These are phyloP conservation scores for Lachnellula subtilissima DNA, from an alignment of 2,329 filamentous ascomycete genomes.

Conservation along the genomic window DNA sequence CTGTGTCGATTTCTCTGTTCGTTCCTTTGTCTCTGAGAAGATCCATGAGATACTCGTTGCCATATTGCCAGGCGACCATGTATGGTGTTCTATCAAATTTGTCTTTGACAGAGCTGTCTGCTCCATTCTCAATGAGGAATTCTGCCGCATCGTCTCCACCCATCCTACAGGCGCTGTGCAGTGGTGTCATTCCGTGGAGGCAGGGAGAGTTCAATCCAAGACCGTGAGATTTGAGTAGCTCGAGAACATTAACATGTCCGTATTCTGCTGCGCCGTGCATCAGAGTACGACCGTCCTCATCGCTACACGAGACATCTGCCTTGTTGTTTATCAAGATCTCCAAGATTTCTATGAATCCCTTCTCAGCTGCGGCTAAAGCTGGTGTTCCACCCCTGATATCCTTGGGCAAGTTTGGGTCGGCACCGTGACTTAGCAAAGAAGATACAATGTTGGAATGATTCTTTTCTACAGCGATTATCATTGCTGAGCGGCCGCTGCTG, in stretches of 20 bases:
- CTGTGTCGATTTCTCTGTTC: background rate
- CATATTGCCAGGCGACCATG: conserved; percentile 14
- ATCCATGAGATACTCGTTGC: conserved; percentile 5
- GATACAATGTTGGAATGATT: conserved; percentile 5
- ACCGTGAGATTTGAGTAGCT: background rate
- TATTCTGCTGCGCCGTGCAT: conserved; percentile 12
- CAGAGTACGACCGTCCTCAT: conserved; percentile 11
- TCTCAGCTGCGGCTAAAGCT: conserved; percentile 7
- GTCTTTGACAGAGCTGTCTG: conserved; percentile 5
- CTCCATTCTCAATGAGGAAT: conserved; percentile 7
- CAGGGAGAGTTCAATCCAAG: conserved; percentile 3
- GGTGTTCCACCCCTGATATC: conserved; percentile 6
- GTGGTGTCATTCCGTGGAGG: conserved; percentile 13
- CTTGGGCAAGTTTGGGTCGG: conserved; percentile 4
- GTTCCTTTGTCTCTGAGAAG: background rate
- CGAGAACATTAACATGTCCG: conserved; percentile 1
- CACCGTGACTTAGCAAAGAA: conserved; percentile 2
- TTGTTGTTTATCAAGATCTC: background rate
- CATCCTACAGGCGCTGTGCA: conserved; percentile 13
- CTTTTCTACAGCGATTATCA: conserved; percentile 6
- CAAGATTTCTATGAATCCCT: conserved; percentile 3
- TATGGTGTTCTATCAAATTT: conserved; percentile 8
- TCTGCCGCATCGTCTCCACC: conserved; percentile 1
- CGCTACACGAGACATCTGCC: conserved; percentile 4
- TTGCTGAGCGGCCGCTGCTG: conserved; percentile 4